A percentile compares a stretch with the other conserved stretches of the same genome.
phyloP scores from a whole-genome alignment of 164 flowering plant species.

The Warburgia ugandensis region DNA sequence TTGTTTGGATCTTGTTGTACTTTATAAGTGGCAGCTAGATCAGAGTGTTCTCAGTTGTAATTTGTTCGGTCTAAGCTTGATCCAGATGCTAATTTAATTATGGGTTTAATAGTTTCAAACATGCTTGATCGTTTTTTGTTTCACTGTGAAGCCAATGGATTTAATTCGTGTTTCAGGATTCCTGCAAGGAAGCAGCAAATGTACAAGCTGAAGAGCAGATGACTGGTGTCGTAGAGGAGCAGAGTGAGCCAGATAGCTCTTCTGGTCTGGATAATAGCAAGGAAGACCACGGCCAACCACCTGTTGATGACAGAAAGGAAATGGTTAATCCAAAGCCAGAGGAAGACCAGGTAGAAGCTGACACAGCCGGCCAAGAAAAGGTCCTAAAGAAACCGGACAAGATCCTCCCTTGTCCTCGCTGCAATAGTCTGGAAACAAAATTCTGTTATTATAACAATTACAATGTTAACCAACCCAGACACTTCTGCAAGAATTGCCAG shows the following conservation, averaged over 20 bases:
- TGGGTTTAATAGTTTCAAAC: too few species aligned
- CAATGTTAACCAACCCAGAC: constrained; percentile 21
- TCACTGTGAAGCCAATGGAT: not conserved
- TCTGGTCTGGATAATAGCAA: constrained; percentile 7
- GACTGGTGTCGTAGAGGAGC: not conserved
- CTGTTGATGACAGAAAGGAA: constrained; percentile 4
- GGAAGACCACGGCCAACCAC: constrained; percentile 13
- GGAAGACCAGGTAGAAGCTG: constrained; percentile 24
- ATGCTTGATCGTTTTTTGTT: too few species aligned
- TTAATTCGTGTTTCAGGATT: constrained; percentile 9
- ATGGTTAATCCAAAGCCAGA: constrained; percentile 10
- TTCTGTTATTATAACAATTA: constrained; percentile 20
- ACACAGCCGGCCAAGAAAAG: constrained; percentile 11
- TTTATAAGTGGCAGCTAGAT: too few species aligned
- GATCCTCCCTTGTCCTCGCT: constrained; percentile 19
- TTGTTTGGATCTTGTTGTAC: too few species aligned
- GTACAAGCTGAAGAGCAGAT: not conserved
- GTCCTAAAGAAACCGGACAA: constrained; percentile 12
- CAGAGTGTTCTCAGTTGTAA: too few species aligned
- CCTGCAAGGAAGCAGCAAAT: not conserved
- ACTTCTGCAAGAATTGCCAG: constrained; percentile 21
- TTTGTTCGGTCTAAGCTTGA: too few species aligned
- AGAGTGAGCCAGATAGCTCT: constrained; percentile 6
- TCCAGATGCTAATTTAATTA: too few species aligned
- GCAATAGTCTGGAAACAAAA: constrained; percentile 18